phyloP scores from a whole-genome alignment of 2,329 filamentous ascomycete genomes.

The Coniochaeta pulveracea region DNA sequence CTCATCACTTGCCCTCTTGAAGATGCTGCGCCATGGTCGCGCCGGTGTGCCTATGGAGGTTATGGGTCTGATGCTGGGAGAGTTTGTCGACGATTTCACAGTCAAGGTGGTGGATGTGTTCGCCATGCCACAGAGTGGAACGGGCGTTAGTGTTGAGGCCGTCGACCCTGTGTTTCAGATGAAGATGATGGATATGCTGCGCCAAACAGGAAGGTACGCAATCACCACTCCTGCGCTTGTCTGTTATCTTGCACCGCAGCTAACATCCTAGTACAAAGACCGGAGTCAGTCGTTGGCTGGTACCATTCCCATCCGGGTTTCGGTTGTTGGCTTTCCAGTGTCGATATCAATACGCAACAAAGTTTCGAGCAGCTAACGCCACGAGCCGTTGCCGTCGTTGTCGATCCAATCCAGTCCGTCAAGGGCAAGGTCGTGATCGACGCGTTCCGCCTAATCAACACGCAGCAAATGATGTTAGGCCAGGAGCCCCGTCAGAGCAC shows the following conservation, averaged over 20 bases:
- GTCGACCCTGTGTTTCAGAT: constrained; percentile 98
- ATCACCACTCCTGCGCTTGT: constrained; percentile 6
- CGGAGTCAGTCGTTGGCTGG: constrained; percentile 96
- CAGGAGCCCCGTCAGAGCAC: constrained; percentile 97
- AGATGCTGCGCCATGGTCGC: constrained; percentile 96
- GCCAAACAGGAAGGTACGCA: constrained; percentile 83
- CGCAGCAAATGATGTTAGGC: constrained; percentile 93
- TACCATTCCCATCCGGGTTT: constrained; percentile 99
- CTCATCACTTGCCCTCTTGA: constrained; percentile 88
- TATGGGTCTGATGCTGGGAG: constrained; percentile 97
- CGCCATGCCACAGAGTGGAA: constrained; percentile 98
- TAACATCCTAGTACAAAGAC: constrained; percentile 36
- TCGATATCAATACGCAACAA: constrained; percentile 99
- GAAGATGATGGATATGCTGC: constrained; percentile 99
- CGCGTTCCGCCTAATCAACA: constrained; percentile 96
- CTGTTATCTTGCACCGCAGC: neutral
- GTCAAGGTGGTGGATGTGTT: constrained; percentile 98
- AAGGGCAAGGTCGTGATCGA: constrained; percentile 99
- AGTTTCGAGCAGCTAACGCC: constrained; percentile 99
- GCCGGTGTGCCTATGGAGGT: constrained; percentile 99
- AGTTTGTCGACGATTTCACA: constrained; percentile 98
- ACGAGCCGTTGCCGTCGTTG: constrained; percentile 91
- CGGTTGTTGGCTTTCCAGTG: constrained; percentile 96
- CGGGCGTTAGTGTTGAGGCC: constrained; percentile 94
- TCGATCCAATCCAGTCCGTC: constrained; percentile 97